These are phyloP conservation scores for Podospora anserina DNA, from an alignment of 495 filamentous ascomycete species.

Conservation along the genomic window DNA sequence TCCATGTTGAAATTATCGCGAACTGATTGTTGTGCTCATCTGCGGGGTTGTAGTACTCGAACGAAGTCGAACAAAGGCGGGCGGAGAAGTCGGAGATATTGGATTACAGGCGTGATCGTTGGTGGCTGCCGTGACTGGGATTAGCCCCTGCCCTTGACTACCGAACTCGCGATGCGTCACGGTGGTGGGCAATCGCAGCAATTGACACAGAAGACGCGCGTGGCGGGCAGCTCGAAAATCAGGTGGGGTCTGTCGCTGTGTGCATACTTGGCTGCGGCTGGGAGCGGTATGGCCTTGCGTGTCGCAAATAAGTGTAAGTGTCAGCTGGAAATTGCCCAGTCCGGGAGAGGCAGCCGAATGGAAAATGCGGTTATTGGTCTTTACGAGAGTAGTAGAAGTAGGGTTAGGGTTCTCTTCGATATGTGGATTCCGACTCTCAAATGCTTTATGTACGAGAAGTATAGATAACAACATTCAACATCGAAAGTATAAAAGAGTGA, in stretches of 20 bases:
- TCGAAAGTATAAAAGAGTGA: not conserved
- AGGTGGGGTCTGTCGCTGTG: not conserved
- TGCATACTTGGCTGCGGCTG: not conserved
- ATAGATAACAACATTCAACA: not conserved
- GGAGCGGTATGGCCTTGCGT: not conserved
- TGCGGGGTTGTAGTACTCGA: not conserved
- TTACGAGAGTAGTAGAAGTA: too few species aligned
- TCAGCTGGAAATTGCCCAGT: not conserved
- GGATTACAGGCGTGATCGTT: not conserved
- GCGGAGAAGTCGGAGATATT: not conserved
- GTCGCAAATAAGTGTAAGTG: too few species aligned
- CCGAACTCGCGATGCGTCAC: not conserved
- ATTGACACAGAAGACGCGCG: not conserved
- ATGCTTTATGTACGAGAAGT: not conserved
- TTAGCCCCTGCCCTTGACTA: not conserved
- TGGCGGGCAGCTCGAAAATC: not conserved
- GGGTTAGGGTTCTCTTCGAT: too few species aligned
- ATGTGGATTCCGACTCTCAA: too few species aligned
- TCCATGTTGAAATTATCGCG: constrained; percentile 31
- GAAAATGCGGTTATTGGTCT: too few species aligned
- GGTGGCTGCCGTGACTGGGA: not conserved
- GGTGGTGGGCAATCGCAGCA: not conserved
- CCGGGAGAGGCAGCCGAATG: not conserved
- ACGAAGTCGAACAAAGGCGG: constrained; percentile 2
- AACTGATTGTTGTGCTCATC: not conserved